Evolutionary conservation across 495 filamentous ascomycete species (phyloP), one percentile per base, ranked within the genome.

Genomic region (Immersiella caudata): DNA sequence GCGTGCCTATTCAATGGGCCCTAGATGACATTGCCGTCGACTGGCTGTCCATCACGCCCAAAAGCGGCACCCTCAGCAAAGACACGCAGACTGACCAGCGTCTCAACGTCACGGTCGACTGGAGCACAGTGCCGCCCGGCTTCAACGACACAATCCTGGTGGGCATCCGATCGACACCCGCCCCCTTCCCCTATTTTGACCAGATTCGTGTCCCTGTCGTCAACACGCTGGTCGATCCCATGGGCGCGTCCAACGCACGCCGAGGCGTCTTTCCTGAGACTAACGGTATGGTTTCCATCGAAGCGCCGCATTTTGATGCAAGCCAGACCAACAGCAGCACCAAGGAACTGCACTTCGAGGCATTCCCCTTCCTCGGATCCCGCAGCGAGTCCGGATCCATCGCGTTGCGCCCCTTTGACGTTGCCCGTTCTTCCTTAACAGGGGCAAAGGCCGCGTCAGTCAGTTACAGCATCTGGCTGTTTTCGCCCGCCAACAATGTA

Each of bases 381-480:
- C 72, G 74, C 62, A 80, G 80, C 68, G 76, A 80, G 36, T 79
- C 85, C 8, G 85, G 83, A 6, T 79, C 79, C 12, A 72, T 87
- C 16, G 82, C 80, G 4, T 79, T 89, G 40, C 77, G 77, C 33
- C 81, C 82, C 1, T 80, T 81, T 60, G 69, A 76, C n/a, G 75
- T 79, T 8, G 66, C 80, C 18, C 70, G 78, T 18, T 76, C 58
- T 1, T 62, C 62, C 5, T 51, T 79, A 60, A 68, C 73, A 55
- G 65, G 73, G 9, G 66, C 78, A 8, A 70, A 71, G n/a, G 76
- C 75, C 0, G 80, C 82, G 0, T 70, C 71, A 21, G 77, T 86
- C 0, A 80, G 82, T 59, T 89, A 87, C 71, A 78, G 83, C 36
- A 75, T 89, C 62, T 87, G 83, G 72, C 76, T 85, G 22, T 87